Percentiles rank a stretch among this genome's conserved stretches.
Evolutionary conservation across 805 yeast genomes (phyloP).

Genomic region (Kazachstania bromeliacearum): DNA sequence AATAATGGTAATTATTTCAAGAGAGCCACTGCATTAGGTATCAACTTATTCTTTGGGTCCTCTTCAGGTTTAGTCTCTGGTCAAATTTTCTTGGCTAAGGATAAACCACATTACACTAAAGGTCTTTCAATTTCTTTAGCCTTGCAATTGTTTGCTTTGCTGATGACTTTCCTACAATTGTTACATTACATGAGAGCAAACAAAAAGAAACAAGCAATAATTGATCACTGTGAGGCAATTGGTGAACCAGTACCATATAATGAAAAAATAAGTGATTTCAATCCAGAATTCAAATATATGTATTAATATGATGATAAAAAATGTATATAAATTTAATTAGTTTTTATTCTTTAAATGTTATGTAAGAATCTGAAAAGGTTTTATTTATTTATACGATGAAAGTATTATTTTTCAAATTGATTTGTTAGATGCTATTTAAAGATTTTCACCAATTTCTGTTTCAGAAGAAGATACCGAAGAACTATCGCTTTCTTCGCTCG

Average conservation of each 20-base stretch:
- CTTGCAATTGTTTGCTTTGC: slow-evolving; percentile 34
- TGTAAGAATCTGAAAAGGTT: too few relatives aligned
- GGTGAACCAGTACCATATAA: slow-evolving; percentile 30
- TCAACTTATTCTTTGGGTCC: slow-evolving; percentile 30
- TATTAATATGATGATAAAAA: slow-evolving; percentile 24
- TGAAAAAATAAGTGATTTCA: slow-evolving; percentile 29
- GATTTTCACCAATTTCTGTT: background rate
- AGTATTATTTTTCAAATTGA: too few relatives aligned
- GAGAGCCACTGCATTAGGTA: slow-evolving; percentile 33
- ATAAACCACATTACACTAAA: slow-evolving; percentile 33
- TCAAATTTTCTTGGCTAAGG: slow-evolving; percentile 29
- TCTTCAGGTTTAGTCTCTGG: slow-evolving; percentile 33
- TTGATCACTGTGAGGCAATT: slow-evolving; percentile 24
- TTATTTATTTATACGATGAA: too few relatives aligned
- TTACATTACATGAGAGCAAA: slow-evolving; percentile 29
- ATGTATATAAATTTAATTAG: background rate
- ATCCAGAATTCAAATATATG: slow-evolving; percentile 40
- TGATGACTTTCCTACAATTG: slow-evolving; percentile 28
- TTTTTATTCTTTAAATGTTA: too few relatives aligned
- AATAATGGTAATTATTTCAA: slow-evolving; percentile 33
- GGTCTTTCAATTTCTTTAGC: slow-evolving; percentile 38
- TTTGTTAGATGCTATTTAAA: background rate
- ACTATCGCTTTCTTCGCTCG: slow-evolving; percentile 1
- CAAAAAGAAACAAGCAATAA: slow-evolving; percentile 30
- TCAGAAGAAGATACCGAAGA: too few relatives aligned